phyloP scores from a whole-genome alignment of 1,284 basidiomycete genomes.

The Sphaerobolus stellatus region DNA sequence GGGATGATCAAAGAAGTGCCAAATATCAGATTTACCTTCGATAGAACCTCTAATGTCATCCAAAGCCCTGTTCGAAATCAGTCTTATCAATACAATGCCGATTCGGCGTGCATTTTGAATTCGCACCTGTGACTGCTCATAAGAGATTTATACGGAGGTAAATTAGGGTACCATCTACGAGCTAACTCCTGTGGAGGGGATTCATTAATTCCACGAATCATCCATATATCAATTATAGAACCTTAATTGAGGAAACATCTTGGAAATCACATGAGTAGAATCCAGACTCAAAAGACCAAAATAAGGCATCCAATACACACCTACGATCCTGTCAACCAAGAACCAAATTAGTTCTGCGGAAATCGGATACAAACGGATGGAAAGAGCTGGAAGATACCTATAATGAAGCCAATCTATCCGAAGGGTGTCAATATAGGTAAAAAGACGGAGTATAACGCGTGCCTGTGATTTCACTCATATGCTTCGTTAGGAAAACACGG shows the following conservation, averaged over 20 bases:
- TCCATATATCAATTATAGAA: constrained; percentile 19
- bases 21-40: constrained; percentile 44
- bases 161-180: constrained; percentile 66
- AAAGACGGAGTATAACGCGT: neutral
- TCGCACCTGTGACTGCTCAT: constrained; percentile 53
- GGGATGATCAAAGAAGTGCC: constrained; percentile 8
- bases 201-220: neutral
- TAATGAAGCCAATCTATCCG: constrained; percentile 72
- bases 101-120: neutral
- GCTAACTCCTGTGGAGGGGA: constrained; percentile 56
- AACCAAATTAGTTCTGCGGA: neutral
- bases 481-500: constrained; percentile 63
- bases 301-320: constrained; percentile 38
- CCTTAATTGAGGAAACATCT: constrained; percentile 84
- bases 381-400: constrained; percentile 44
- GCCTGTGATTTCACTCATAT: constrained; percentile 66
- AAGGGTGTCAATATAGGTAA: neutral
- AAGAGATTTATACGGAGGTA: constrained; percentile 24
- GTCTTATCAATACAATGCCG: constrained; percentile 4
- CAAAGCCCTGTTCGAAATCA: constrained; percentile 53
- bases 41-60: constrained; percentile 79
- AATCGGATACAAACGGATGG: constrained; percentile 7
- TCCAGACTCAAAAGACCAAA: neutral
- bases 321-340: constrained; percentile 50
- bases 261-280: constrained; percentile 14